Evolutionary conservation across 768 basidiomycete genomes (phyloP).

Genomic region (Inosperma sp.): DNA sequence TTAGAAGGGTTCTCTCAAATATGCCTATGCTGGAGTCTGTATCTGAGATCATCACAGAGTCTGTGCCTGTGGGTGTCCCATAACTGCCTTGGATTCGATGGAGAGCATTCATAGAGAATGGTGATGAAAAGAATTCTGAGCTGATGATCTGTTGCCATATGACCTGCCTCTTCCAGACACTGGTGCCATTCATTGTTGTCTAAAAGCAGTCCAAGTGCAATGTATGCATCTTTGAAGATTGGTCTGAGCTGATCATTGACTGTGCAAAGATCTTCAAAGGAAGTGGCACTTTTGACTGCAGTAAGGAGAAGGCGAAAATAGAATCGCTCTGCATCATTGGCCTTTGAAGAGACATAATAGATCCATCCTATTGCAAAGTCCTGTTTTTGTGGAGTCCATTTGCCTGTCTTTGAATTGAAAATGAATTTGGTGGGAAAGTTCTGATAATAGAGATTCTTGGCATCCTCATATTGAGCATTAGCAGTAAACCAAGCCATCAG

Average conservation of each 20-base stretch:
- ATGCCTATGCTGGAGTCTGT: conserved; percentile 15
- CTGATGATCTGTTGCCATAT: conserved; percentile 33
- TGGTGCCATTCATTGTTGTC: conserved; percentile 43
- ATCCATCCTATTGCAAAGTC: conserved; percentile 38
- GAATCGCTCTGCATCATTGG: conserved; percentile 33
- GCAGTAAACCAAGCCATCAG: conserved; percentile 34
- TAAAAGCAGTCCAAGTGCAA: conserved; percentile 38
- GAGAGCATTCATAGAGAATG: conserved; percentile 34
- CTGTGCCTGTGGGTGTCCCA: conserved; percentile 32
- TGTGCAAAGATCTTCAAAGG: too few species aligned
- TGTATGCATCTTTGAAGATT: conserved; percentile 40
- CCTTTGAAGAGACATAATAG: conserved; percentile 34
- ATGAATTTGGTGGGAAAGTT: conserved; percentile 31
- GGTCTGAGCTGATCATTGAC: conserved; percentile 21
- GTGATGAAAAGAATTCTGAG: conserved; percentile 38
- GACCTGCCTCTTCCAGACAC: conserved; percentile 38
- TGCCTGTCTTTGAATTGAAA: conserved; percentile 5
- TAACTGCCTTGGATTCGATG: conserved; percentile 29
- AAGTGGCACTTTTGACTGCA: conserved; percentile 31
- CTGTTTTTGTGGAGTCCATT: conserved; percentile 28
- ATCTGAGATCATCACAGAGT: conserved; percentile 41
- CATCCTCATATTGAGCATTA: conserved; percentile 20
- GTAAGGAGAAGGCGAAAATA: conserved; percentile 40
- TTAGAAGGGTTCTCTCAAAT: conserved; percentile 17
- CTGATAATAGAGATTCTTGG: conserved; percentile 27